Evolutionary conservation across 108 stramenopile genomes (phyloP), one percentile per base, ranked within the genome.

Genomic region (Pseudonitzschia pungens): DNA sequence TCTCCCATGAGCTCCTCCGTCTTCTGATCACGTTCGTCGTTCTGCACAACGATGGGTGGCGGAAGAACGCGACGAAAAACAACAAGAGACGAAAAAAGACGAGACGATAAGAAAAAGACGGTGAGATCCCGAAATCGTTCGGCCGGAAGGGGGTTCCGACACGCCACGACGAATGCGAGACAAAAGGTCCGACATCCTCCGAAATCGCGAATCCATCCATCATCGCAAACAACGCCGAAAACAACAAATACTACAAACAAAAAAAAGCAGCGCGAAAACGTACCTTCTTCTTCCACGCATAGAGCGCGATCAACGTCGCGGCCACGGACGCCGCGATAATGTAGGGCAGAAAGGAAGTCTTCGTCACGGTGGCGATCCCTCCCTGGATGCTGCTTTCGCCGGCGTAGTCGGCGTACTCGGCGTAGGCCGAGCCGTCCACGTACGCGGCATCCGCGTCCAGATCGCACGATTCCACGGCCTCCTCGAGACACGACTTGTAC

Each of bases 211-310:
- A n/a, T n/a, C n/a, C n/a, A n/a, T n/a, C n/a, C n/a, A n/a, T n/a
- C n/a, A n/a, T n/a, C n/a, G n/a, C n/a, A n/a, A n/a, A n/a, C n/a
- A n/a, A n/a, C n/a, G n/a, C n/a, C n/a, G n/a, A n/a, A n/a, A n/a
- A n/a, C n/a, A n/a, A n/a, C n/a, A n/a, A n/a, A n/a, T n/a, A n/a
- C n/a, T 8, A 48, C 45, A 48, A 48, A 48, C 18, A 18, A 48
- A 48, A 48, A 18, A 48, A 4, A 48, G 45, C n/a, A n/a, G n/a
- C n/a, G n/a, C n/a, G n/a, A n/a, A n/a, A n/a, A 48, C 60, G 36
- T 40, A 62, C 60, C 11, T 40, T 62, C 60, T 62, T 62, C 20
- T 62, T 62, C 60, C 60, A 62, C 20, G 40, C 33, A 40, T 40
- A 62, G 5, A 62, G 36, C 11, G n/a, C 32, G n/a, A 62, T 12